A percentile compares a stretch with the other conserved stretches of the same genome.
phyloP scores from a whole-genome alignment of 2,329 filamentous ascomycete species.

The Moelleriella libera region DNA sequence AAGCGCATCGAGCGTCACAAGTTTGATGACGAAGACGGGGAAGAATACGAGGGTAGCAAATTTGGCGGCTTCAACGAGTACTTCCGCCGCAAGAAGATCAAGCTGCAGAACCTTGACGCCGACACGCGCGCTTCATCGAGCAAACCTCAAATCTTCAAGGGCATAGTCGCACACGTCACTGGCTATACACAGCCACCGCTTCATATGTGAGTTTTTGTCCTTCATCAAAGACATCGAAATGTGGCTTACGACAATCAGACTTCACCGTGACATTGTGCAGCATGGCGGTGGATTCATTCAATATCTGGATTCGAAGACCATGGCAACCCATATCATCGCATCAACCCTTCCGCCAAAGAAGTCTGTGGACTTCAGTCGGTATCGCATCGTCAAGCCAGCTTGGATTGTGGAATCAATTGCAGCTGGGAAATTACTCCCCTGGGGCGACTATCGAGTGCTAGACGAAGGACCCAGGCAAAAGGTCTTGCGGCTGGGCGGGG shows the following conservation, averaged over 20 bases:
- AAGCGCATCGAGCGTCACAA: slow-evolving; percentile 51
- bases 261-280: slow-evolving; percentile 76
- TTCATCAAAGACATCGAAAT: neutral
- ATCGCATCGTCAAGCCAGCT: slow-evolving; percentile 84
- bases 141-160: slow-evolving; percentile 78
- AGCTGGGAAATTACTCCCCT: slow-evolving; percentile 69
- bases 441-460: slow-evolving; percentile 72
- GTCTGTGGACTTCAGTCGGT: slow-evolving; percentile 70
- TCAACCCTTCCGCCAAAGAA: slow-evolving; percentile 88
- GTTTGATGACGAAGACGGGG: slow-evolving; percentile 71
- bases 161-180: slow-evolving; percentile 81
- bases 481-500: slow-evolving; percentile 48
- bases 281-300: slow-evolving; percentile 94
- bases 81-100: slow-evolving; percentile 90
- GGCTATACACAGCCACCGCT: slow-evolving; percentile 92
- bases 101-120: slow-evolving; percentile 86
- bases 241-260: slow-evolving; percentile 17
- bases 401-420: slow-evolving; percentile 88
- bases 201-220: slow-evolving; percentile 41
- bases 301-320: slow-evolving; percentile 88
- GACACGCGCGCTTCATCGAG: slow-evolving; percentile 57
- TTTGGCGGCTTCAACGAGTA: slow-evolving; percentile 90
- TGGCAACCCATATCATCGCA: slow-evolving; percentile 90
- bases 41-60: slow-evolving; percentile 76
- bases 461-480: slow-evolving; percentile 77